These are phyloP conservation scores for Xylaria sp. DNA, from an alignment of 2,329 filamentous ascomycete genomes.

Conservation along the genomic window DNA sequence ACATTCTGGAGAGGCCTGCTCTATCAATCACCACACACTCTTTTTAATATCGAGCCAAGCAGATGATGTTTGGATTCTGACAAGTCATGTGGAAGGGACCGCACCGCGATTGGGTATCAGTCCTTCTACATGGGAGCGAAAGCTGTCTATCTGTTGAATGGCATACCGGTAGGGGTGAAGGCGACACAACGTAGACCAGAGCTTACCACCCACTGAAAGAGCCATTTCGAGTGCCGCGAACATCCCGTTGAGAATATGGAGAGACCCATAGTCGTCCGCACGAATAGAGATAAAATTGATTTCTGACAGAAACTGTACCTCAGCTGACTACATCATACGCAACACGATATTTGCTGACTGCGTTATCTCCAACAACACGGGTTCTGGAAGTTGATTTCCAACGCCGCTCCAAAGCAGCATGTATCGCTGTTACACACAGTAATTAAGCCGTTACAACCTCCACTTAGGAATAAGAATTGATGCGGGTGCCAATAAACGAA, in stretches of 20 bases:
- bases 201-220: constrained; percentile 1
- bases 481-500: constrained; percentile 1
- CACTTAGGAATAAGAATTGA: constrained; percentile 4
- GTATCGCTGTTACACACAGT: constrained; percentile 3
- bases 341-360: not conserved
- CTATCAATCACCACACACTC: constrained; percentile 16
- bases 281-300: constrained; percentile 4
- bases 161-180: constrained; percentile 3
- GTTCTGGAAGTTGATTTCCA: not conserved
- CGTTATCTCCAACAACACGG: constrained; percentile 1
- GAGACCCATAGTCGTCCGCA: not conserved
- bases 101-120: not conserved
- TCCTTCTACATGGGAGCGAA: constrained; percentile 5
- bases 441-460: constrained; percentile 6
- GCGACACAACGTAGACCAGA: constrained; percentile 4
- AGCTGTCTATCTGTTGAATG: constrained; percentile 1
- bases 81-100: constrained; percentile 8
- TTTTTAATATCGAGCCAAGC: constrained; percentile 4
- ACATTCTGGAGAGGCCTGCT: constrained; percentile 15
- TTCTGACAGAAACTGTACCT: constrained; percentile 13
- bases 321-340: constrained; percentile 8
- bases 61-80: constrained; percentile 12
- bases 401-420: not conserved
- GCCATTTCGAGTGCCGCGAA: not conserved
- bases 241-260: not conserved